phyloP scores from a whole-genome alignment of 495 filamentous ascomycete species.

The Staphylotrichum longicolle region DNA sequence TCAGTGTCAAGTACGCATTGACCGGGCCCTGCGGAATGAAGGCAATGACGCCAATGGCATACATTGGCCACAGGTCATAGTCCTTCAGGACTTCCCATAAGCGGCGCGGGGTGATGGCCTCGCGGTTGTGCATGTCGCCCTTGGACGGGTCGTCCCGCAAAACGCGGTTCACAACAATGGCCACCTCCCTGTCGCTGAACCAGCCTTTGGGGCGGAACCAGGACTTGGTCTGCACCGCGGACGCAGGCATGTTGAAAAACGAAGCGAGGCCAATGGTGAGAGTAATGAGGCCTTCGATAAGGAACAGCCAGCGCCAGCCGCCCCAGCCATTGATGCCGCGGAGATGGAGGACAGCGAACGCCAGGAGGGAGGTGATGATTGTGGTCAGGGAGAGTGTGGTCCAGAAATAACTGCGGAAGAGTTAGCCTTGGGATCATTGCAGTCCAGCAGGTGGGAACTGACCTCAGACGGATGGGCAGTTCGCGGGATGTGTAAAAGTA shows the following conservation, averaged over 20 bases:
- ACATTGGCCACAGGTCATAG: conserved; percentile 72
- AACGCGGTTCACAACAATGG: conserved; percentile 70
- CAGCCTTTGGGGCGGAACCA: conserved; percentile 49
- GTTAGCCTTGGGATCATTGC: not conserved
- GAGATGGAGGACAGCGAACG: conserved; percentile 52
- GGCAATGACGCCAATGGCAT: conserved; percentile 59
- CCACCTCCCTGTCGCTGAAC: conserved; percentile 53
- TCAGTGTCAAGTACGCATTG: conserved; percentile 60
- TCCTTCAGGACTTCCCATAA: conserved; percentile 61
- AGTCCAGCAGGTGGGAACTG: not conserved
- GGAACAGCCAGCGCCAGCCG: conserved; percentile 65
- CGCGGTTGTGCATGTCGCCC: conserved; percentile 57
- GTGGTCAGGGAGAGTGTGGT: conserved; percentile 50
- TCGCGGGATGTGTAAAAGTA: conserved; percentile 71
- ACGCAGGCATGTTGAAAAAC: conserved; percentile 56
- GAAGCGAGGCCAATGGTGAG: conserved; percentile 51
- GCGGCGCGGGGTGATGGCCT: conserved; percentile 56
- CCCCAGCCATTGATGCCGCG: conserved; percentile 52
- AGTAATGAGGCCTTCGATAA: conserved; percentile 51
- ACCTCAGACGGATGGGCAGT: conserved; percentile 62
- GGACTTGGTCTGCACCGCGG: conserved; percentile 53
- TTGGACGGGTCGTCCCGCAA: conserved; percentile 67
- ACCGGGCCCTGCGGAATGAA: conserved; percentile 54
- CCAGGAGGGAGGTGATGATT: conserved; percentile 52
- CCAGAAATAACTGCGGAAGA: conserved; percentile 49